phyloP scores from a whole-genome alignment of 805 yeast species.

The Jamesozyma rosinii region DNA sequence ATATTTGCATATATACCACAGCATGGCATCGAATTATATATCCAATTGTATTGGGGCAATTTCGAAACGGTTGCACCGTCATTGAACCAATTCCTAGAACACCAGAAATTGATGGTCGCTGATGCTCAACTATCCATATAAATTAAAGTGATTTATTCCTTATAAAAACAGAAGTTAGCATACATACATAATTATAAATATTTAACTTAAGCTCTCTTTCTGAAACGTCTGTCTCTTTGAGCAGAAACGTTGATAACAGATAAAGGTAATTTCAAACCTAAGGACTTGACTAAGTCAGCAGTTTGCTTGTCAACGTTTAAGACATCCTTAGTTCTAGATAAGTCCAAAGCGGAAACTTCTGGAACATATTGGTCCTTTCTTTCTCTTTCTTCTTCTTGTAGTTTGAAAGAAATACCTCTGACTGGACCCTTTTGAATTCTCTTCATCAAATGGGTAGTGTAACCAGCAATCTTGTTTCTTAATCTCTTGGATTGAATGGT shows the following conservation, averaged over 20 bases:
- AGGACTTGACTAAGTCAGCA: constrained; percentile 84
- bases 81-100: too few relatives aligned
- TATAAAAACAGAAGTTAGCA: constrained; percentile 1
- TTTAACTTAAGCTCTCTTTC: constrained; percentile 49
- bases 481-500: constrained; percentile 98
- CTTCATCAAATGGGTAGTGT: constrained; percentile 99
- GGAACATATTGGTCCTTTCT: constrained; percentile 99
- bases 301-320: constrained; percentile 97
- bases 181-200: constrained; percentile 3
- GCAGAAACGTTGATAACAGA: constrained; percentile 80
- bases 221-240: constrained; percentile 87
- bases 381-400: constrained; percentile 99
- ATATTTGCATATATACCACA: too few relatives aligned
- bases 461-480: constrained; percentile 99
- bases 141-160: background rate
- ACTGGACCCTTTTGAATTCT: constrained; percentile 99
- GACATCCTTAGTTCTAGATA: constrained; percentile 90
- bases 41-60: too few relatives aligned
- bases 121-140: too few relatives aligned
- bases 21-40: too few relatives aligned
- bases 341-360: constrained; percentile 98
- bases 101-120: too few relatives aligned
- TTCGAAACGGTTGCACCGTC: too few relatives aligned
- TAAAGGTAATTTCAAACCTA: constrained; percentile 85
- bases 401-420: constrained; percentile 99